phyloP scores from a whole-genome alignment of 2,329 filamentous ascomycete genomes.

The Biscogniauxia mediterranea region DNA sequence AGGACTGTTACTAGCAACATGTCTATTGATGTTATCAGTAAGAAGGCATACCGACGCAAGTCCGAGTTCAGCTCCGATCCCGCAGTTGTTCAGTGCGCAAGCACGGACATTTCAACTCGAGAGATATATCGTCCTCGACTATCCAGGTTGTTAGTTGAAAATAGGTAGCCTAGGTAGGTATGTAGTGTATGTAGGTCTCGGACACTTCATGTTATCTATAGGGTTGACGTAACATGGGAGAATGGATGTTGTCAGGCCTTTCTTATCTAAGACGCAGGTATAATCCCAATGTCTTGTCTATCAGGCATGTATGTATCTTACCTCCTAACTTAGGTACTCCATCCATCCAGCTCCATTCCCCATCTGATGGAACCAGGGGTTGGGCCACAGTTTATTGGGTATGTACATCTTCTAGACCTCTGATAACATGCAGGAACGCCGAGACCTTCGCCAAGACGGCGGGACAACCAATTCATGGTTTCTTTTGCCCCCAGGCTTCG shows the following conservation, averaged over 20 bases:
- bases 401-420: too few relatives aligned
- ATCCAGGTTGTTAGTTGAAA: too few relatives aligned
- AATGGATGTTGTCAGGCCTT: background rate
- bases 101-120: too few relatives aligned
- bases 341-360: too few relatives aligned
- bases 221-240: background rate
- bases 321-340: too few relatives aligned
- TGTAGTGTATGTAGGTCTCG: background rate
- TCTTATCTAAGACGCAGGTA: background rate
- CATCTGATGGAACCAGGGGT: background rate
- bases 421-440: background rate
- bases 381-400: background rate
- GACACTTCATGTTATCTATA: background rate
- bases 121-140: too few relatives aligned
- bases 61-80: background rate
- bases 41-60: background rate
- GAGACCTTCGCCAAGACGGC: background rate
- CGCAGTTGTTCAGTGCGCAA: background rate
- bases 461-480: background rate
- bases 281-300: background rate
- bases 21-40: too few relatives aligned
- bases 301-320: background rate
- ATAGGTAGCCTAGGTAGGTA: too few relatives aligned
- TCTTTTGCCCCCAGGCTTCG: too few relatives aligned
- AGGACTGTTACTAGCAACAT: too few relatives aligned